Percentiles rank a stretch among this genome's conserved stretches.
These are phyloP conservation scores for Corinectria fuckeliana DNA, from an alignment of 2,329 filamentous ascomycete genomes.

Conservation along the genomic window DNA sequence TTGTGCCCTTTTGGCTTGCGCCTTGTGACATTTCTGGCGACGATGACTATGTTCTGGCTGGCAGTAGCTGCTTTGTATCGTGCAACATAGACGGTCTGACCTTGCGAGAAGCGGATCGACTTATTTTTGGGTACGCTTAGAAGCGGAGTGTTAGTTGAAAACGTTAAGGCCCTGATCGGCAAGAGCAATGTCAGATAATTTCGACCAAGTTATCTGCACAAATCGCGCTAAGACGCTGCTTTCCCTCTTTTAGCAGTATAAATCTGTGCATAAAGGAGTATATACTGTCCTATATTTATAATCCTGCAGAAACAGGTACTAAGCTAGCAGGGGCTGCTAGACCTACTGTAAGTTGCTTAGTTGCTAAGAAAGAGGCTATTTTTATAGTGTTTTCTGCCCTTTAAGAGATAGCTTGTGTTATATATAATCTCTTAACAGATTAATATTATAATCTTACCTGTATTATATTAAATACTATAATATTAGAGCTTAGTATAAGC, in stretches of 20 bases:
- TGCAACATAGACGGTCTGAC: too few species aligned
- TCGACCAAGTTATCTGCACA: neutral
- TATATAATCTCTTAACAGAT: neutral
- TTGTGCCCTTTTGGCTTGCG: too few species aligned
- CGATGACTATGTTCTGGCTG: too few species aligned
- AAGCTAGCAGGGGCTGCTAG: too few species aligned
- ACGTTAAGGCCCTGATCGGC: neutral
- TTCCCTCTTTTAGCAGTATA: neutral
- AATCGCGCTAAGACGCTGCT: neutral
- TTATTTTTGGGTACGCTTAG: too few species aligned
- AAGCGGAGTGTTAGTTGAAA: too few species aligned
- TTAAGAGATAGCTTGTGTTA: neutral
- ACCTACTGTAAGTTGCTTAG: neutral
- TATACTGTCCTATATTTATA: too few species aligned
- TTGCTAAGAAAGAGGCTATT: neutral
- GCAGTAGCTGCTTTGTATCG: too few species aligned
- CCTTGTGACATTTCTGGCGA: too few species aligned
- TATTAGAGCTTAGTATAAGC: too few species aligned
- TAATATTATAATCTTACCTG: neutral
- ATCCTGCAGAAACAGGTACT: neutral
- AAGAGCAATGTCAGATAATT: neutral
- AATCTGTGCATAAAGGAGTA: neutral
- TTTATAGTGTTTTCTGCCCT: neutral
- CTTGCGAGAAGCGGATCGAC: too few species aligned
- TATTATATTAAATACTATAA: too few species aligned